Evolutionary conservation across 2,329 filamentous ascomycete genomes (phyloP), one percentile per base, ranked within the genome.

Genomic region (Sclerotinia trifoliorum): DNA sequence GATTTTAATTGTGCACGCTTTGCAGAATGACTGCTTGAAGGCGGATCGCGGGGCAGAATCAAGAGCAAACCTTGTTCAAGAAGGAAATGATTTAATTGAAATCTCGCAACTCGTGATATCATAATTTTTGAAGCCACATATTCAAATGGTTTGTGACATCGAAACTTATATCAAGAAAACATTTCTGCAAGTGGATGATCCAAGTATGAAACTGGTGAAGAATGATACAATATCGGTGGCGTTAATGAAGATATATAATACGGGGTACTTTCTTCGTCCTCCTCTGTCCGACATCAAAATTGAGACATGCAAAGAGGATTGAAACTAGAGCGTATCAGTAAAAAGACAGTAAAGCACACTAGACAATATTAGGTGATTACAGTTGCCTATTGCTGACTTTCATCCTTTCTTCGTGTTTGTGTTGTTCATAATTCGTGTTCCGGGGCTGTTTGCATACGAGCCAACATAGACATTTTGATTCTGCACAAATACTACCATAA

Each of bases 401-500:
- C 3, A 21, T 51, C 8, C 21, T 26, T 11, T 39, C 21, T 29
- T 62, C 35, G 29, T 39, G 13, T 26, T 51, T 8, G 58, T 51
- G 3, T 21, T 29, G 13, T 35, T 49, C 29, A 2, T 7, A 1
- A 51, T 26, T 39, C 58, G 29, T 7, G 58, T 51, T 24, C 58
- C 46, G 2, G 58, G 21, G 32, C 15, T 51, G 8, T 26, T 26
- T 24, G 2, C 44, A 39, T n/a, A 62, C 2, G 42, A 21, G 46
- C 29, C 58, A 19, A 24, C 4, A 35, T 62, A 62, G 21, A 65
- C 39, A 66, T 49, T 64, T 24, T 71, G 70, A 69, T 72, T 70
- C 61, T 73, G 71, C 5, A 72, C 66, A 52, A 73, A 73, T 6
- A 72, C 71, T 24, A 73, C 71, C 66, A 73, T 54, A 24, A 73